These are phyloP conservation scores for Sphagnum magellanicum DNA, from an alignment of 228 moss, liverwort and hornwort genomes.

Conservation along the genomic window DNA sequence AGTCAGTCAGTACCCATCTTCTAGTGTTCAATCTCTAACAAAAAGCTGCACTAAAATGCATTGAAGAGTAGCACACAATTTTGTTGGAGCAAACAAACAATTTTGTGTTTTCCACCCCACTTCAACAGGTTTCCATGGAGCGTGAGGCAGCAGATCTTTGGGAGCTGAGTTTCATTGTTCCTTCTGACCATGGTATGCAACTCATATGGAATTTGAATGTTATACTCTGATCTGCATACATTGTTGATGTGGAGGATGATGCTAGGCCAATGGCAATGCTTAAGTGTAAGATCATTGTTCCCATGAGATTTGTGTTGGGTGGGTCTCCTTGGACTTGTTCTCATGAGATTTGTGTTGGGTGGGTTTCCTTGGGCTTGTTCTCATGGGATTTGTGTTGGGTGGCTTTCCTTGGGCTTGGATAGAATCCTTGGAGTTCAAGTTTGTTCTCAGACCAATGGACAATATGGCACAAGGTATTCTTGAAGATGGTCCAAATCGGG, in stretches of 20 bases:
- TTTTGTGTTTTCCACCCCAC: neutral
- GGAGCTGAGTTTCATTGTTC: constrained; percentile 81
- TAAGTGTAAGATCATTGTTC: neutral
- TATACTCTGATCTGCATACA: neutral
- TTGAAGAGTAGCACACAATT: too few relatives aligned
- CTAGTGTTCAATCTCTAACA: neutral
- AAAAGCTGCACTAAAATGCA: neutral
- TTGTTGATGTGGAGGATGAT: neutral
- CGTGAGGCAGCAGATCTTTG: constrained; percentile 60
- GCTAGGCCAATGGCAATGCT: too few relatives aligned
- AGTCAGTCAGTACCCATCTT: neutral
- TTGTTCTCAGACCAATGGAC: constrained; percentile 56
- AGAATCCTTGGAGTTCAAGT: constrained; percentile 80
- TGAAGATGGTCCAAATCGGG: constrained; percentile 72
- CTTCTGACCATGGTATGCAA: constrained; percentile 56
- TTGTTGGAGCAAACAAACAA: too few relatives aligned
- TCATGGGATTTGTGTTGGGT: neutral
- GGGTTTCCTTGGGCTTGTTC: neutral
- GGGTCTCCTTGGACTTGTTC: neutral
- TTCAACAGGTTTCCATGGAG: constrained; percentile 73
- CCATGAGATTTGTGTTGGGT: neutral
- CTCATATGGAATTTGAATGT: neutral
- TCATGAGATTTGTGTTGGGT: neutral
- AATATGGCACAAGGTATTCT: constrained; percentile 51
- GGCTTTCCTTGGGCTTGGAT: neutral